Evolutionary conservation across 75 land plant species (phyloP), one percentile per base, ranked within the genome.

Genomic region (Pinus tabuliformis): DNA sequence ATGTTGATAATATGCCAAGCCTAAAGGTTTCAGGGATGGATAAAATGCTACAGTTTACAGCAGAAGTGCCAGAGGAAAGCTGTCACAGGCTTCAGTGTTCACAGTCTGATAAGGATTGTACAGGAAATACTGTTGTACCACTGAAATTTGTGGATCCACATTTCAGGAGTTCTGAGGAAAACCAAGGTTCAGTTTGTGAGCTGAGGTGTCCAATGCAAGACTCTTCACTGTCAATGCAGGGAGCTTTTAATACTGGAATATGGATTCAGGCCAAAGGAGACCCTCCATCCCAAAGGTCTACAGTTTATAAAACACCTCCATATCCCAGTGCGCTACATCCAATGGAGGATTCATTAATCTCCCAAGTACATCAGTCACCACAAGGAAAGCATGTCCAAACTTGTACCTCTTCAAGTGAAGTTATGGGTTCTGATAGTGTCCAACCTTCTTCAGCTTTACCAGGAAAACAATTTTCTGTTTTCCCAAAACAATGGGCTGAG

Each of bases 31-130:
- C 73, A 81, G 73, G 59, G 83, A 83, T 73, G 73, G 62, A 58
- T 83, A 79, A 66, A 86, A 79, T 42, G 45, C 74, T 9, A 52
- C 30, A 3, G 54, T 61, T 33, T 83, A 86, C 80, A 78, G 86
- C 52, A 81, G 83, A 82, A 86, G 81, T 74, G 62, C 63, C 57
- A 3, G 13, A 33, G 3, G 52, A 58, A 45, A 59, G 59, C 75
- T 57, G 61, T 71, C 62, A 74, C 58, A 72, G 77, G 60, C 76
- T 77, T 74, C 66, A 57, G 76, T 6, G 52, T 20, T 17, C 52
- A 66, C 49, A 66, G 71, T 1, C 71, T 18, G n/a, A 39, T 39
- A 66, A 66, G 22, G 49, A 39, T 16, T 39, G 22, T 7, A 20
- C 71, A 39, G 71, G 20, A 39, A 66, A 66, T 20, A 15, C 14